Evolutionary conservation across 768 basidiomycete genomes (phyloP), one percentile per base, ranked within the genome.

Genomic region (Plicaturopsis crispa): DNA sequence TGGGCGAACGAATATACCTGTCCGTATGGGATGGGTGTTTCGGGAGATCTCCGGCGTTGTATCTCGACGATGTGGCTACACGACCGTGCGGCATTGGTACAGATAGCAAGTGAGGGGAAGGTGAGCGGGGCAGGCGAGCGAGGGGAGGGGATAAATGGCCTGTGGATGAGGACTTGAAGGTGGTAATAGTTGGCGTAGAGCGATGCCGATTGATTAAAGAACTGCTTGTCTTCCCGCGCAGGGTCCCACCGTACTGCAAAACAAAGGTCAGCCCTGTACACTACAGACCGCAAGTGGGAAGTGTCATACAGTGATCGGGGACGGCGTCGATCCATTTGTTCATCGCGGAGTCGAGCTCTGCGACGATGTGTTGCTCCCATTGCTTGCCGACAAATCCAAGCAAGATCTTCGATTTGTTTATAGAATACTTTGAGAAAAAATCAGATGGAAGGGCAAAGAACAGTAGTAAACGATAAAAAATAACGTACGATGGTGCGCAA

Each of bases 41-140:
- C 44, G 33, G 11, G 47, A 0, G 51, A 24, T 24, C 48, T 52
- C 42, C 36, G 51, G 33, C 65, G 62, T 33, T 65, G 62, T 12
- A 61, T 55, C 40, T 80, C 77, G 39, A 77, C 53, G n/a, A 84
- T 65, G 38, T 75, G 76, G 16, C 67, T 66, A 30, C 66, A 72
- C 0, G 76, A 77, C 6, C 80, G 63, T 1, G 80, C 75, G 3
- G 80, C 65, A 24, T 80, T 82, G 19, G 74, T 70, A 52, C 79
- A 81, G 38, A 82, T 82, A 0, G 79, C 77, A 6, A 82, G 65
- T 0, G 78, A 80, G 1, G 80, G 78, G 48, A 79, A 72, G 1
- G 66, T 62, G 24, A 73, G 50, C 2, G 59, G 53, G 0, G 66
- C 60, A 0, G 67, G 61, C 34, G 67, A 68, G 34, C 61, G 55